These are phyloP conservation scores for Carex arenaria DNA, from an alignment of 202 grass and related monocot species.

Conservation along the genomic window DNA sequence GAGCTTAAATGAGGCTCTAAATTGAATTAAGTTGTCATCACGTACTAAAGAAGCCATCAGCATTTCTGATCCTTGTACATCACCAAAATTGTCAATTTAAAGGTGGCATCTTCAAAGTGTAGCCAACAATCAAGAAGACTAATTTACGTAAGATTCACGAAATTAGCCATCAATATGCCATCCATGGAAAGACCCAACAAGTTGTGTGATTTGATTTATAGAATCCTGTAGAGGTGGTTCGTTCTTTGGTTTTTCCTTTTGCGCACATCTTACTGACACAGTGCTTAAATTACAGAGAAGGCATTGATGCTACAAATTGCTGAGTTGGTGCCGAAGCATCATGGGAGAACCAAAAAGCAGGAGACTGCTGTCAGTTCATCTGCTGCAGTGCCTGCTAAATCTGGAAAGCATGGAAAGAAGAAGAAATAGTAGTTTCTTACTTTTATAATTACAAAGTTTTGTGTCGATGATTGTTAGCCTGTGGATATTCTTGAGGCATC, in stretches of 20 bases:
- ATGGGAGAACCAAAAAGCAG: slow-evolving; percentile 83
- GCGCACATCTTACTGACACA: slow-evolving; percentile 20
- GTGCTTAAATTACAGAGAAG: slow-evolving; percentile 48
- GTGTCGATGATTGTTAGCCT: not conserved
- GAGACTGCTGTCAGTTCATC: slow-evolving; percentile 34
- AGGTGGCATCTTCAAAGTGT: not conserved
- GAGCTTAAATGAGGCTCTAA: not conserved
- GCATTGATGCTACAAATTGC: slow-evolving; percentile 74
- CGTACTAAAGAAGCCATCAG: not conserved
- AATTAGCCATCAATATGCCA: not conserved
- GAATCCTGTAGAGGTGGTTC: not conserved
- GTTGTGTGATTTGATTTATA: not conserved
- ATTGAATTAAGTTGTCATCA: not conserved
- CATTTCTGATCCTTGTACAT: not conserved
- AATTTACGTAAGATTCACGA: not conserved
- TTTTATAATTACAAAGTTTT: not conserved
- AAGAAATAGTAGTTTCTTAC: slow-evolving; percentile 44
- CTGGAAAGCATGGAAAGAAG: slow-evolving; percentile 63
- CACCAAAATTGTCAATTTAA: not conserved
- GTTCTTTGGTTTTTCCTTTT: slow-evolving; percentile 3
- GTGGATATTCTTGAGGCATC: not conserved
- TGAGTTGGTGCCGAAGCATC: slow-evolving; percentile 87
- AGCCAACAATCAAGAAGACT: not conserved
- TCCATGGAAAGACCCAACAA: not conserved
- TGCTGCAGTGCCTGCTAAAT: slow-evolving; percentile 30